phyloP scores from a whole-genome alignment of 176 grass and related monocot genomes.

The Aegilops sharonensis region DNA sequence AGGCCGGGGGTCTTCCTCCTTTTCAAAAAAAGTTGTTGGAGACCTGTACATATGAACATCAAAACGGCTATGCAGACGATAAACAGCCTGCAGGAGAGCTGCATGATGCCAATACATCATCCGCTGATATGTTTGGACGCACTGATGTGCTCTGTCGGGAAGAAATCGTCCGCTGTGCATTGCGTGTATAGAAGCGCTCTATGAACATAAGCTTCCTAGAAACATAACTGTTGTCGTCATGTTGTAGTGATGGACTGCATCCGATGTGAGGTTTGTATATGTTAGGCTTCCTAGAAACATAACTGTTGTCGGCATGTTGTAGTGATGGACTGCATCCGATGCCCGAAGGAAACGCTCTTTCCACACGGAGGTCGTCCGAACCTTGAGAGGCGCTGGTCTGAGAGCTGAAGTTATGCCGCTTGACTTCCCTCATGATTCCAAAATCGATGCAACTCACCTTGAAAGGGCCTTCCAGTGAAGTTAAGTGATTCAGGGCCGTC shows the following conservation, averaged over 20 bases:
- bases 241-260: slow-evolving; percentile 1
- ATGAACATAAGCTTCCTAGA: neutral
- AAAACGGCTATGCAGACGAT: too few species aligned
- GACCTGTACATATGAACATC: neutral
- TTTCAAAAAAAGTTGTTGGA: neutral
- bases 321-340: slow-evolving; percentile 37
- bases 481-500: neutral
- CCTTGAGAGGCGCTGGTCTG: slow-evolving; percentile 44
- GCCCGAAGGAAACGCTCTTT: slow-evolving; percentile 65
- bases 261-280: too few species aligned
- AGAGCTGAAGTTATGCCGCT: slow-evolving; percentile 59
- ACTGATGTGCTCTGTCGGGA: too few species aligned
- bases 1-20: too few species aligned
- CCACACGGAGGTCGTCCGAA: slow-evolving; percentile 52
- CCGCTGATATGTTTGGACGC: too few species aligned
- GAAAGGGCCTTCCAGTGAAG: slow-evolving; percentile 60
- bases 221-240: neutral
- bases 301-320: neutral
- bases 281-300: neutral
- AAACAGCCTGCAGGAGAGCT: too few species aligned
- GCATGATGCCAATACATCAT: too few species aligned
- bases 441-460: slow-evolving; percentile 51
- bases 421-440: slow-evolving; percentile 78
- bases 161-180: too few species aligned
- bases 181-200: too few species aligned